Evolutionary conservation across 257 asterid species (phyloP).

Genomic region (Gardenia jasminoides): DNA sequence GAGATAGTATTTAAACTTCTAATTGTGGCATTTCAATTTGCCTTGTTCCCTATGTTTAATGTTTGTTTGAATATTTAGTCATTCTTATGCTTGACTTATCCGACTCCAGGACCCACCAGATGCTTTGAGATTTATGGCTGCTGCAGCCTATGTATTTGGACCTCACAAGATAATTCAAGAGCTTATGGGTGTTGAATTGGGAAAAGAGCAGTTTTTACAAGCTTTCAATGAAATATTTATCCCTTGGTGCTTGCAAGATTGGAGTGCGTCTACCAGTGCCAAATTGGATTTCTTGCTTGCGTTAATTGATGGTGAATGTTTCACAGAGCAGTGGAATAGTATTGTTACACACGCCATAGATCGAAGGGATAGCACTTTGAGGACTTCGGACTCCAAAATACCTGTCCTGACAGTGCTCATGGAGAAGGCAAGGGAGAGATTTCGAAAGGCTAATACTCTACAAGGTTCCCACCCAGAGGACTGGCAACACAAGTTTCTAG

Average conservation of each 20-base stretch:
- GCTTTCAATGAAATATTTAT: conserved; percentile 57
- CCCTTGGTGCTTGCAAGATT: conserved; percentile 75
- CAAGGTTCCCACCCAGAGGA: conserved; percentile 36
- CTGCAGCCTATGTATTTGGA: conserved; percentile 68
- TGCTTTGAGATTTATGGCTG: conserved; percentile 57
- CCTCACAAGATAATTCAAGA: conserved; percentile 62
- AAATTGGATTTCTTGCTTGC: conserved; percentile 88
- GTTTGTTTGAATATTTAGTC: conserved; percentile 12
- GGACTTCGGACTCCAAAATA: conserved; percentile 36
- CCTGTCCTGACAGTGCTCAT: conserved; percentile 61
- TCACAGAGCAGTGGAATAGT: conserved; percentile 75
- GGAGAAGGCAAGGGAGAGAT: conserved; percentile 74
- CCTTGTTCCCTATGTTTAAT: not conserved
- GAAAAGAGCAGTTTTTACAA: conserved; percentile 50
- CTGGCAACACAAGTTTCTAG: conserved; percentile 78
- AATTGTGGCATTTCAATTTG: not conserved
- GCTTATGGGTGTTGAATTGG: conserved; percentile 44
- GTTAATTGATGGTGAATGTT: conserved; percentile 69
- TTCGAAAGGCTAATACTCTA: conserved; percentile 30
- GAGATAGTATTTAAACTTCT: not conserved
- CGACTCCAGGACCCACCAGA: conserved; percentile 72
- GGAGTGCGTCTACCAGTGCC: conserved; percentile 42
- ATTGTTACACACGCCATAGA: conserved; percentile 52
- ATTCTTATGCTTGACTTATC: conserved; percentile 18
- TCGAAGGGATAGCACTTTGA: conserved; percentile 30